Evolutionary conservation across 495 filamentous ascomycete genomes (phyloP).

Genomic region (Rhypophila decipiens): DNA sequence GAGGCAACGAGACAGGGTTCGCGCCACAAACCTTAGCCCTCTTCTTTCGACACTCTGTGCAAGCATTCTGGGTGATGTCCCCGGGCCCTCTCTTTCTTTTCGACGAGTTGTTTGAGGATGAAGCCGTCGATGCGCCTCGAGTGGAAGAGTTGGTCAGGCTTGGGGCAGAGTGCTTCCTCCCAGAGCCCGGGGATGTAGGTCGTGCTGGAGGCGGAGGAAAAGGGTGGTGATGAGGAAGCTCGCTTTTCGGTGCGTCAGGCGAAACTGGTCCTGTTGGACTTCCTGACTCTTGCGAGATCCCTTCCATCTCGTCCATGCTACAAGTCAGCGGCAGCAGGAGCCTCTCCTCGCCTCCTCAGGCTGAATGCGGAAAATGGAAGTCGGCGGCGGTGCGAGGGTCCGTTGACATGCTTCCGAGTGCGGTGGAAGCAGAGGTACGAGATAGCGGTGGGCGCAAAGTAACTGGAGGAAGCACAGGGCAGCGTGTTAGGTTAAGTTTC

Average conservation of each 20-base stretch:
- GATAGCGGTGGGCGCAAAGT: neutral
- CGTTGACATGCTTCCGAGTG: constrained; percentile 1
- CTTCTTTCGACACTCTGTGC: constrained; percentile 53
- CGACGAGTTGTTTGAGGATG: constrained; percentile 16
- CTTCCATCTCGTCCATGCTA: too few species aligned
- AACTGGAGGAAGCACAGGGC: too few species aligned
- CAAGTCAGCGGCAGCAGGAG: neutral
- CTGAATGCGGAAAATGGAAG: neutral
- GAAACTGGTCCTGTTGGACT: too few species aligned
- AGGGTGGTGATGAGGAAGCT: constrained; percentile 2
- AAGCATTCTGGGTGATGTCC: constrained; percentile 49
- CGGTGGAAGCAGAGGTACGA: too few species aligned
- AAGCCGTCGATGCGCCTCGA: neutral
- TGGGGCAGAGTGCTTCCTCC: constrained; percentile 2
- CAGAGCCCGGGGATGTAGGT: neutral
- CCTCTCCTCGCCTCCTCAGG: neutral
- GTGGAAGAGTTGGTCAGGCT: constrained; percentile 4
- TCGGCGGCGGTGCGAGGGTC: neutral
- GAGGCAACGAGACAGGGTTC: neutral
- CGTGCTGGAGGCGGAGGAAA: constrained; percentile 4
- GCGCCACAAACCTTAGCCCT: constrained; percentile 48
- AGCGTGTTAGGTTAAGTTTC: too few species aligned
- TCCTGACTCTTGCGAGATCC: too few species aligned
- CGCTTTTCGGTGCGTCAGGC: too few species aligned
- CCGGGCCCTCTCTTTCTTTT: constrained; percentile 45